Evolutionary conservation across 495 filamentous ascomycete genomes (phyloP).

Genomic region (Annulohypoxylon moriforme): DNA sequence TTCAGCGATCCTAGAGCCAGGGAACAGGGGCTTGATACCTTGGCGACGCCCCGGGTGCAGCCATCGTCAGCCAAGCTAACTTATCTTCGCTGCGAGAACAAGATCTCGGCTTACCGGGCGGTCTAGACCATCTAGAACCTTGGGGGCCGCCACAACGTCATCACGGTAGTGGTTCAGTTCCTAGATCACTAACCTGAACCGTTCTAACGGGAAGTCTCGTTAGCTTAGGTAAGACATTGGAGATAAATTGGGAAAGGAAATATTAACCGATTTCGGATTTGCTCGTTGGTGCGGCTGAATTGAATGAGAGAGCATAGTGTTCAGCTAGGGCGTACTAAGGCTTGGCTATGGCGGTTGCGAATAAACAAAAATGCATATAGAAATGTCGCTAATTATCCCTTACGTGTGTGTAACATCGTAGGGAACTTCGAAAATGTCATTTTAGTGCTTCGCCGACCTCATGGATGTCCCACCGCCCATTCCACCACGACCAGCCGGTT

Average conservation of each 20-base stretch:
- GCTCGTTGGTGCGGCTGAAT: slow-evolving; percentile 24
- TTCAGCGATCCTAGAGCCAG: slow-evolving; percentile 11
- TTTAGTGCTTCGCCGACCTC: not conserved
- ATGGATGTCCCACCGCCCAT: slow-evolving; percentile 33
- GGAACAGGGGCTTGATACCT: not conserved
- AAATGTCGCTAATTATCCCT: not conserved
- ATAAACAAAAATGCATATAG: not conserved
- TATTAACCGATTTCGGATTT: slow-evolving; percentile 7
- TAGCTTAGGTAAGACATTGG: slow-evolving; percentile 15
- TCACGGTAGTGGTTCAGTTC: slow-evolving; percentile 23
- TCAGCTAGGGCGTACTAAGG: slow-evolving; percentile 17
- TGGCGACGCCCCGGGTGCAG: slow-evolving; percentile 23
- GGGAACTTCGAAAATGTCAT: not conserved
- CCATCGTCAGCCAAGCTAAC: slow-evolving; percentile 40
- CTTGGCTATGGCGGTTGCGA: not conserved
- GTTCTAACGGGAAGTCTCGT: slow-evolving; percentile 12
- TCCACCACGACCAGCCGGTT: slow-evolving; percentile 32
- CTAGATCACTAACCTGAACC: slow-evolving; percentile 18
- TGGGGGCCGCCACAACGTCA: slow-evolving; percentile 30
- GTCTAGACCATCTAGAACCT: slow-evolving; percentile 29
- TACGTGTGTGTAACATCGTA: not conserved
- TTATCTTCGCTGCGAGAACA: slow-evolving; percentile 4
- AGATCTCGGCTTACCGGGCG: slow-evolving; percentile 34
- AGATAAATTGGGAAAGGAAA: slow-evolving; percentile 3
- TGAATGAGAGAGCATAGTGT: not conserved